Conservation (phyloP, 2,329 filamentous ascomycete species). For the Beauveria brongniartii region DNA sequence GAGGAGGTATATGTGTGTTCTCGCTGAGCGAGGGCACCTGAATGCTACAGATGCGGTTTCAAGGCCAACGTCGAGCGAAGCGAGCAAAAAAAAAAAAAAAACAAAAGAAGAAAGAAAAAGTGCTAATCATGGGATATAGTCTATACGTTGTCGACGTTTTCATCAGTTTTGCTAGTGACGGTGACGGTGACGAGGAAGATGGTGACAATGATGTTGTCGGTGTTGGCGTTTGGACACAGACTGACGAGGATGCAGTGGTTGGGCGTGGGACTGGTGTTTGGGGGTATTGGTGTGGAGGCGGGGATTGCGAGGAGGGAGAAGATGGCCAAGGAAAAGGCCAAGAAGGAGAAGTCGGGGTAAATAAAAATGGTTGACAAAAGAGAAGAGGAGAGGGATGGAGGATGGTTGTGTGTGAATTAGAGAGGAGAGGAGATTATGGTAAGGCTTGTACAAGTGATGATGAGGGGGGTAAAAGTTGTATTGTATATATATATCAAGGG, state of each 20-base stretch:
- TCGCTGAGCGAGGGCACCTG: background rate
- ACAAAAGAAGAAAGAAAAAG: background rate
- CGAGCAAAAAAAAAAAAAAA: background rate
- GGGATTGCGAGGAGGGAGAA: slow-evolving; percentile 77
- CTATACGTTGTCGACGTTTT: slow-evolving; percentile 89
- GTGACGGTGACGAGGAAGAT: slow-evolving; percentile 98
- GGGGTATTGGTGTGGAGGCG: slow-evolving; percentile 87
- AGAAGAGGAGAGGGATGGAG: background rate
- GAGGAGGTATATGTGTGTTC: background rate
- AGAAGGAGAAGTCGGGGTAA: slow-evolving; percentile 31
- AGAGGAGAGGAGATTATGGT: background rate
- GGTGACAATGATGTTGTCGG: slow-evolving; percentile 96
- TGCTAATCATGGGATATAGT: slow-evolving; percentile 37
- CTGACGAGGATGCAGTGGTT: slow-evolving; percentile 87
- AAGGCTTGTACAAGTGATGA: background rate
- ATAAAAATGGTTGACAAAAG: too few species aligned
- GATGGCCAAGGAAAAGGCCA: slow-evolving; percentile 64
- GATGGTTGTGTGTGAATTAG: background rate
- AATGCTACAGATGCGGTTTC: background rate
- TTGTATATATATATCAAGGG: too few species aligned
- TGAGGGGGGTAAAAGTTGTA: too few species aligned
- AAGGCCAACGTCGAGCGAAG: background rate
- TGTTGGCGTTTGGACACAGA: slow-evolving; percentile 87
- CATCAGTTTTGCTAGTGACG: slow-evolving; percentile 83
- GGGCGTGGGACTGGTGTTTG: slow-evolving; percentile 87